Conservation (phyloP, 257 asterid species). For the Forsythia suspensa region DNA sequence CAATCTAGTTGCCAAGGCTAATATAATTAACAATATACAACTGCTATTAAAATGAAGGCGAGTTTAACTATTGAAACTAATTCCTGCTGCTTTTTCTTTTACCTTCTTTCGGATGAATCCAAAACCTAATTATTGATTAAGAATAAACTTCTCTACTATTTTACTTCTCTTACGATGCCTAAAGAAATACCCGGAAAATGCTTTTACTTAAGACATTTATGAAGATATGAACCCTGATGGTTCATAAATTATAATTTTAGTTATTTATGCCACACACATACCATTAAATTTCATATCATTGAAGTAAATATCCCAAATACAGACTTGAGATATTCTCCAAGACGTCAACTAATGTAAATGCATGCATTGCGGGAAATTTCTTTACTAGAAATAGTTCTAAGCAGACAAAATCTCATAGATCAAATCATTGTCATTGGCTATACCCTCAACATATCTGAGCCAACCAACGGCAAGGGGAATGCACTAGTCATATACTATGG, state of each 20-base stretch:
- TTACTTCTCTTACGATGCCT: background rate
- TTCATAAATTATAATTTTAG: background rate
- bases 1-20: background rate
- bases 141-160: background rate
- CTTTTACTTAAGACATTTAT: background rate
- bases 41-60: background rate
- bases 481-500: background rate
- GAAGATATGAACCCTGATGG: background rate
- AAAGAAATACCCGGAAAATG: constrained; percentile 7
- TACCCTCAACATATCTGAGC: constrained; percentile 1
- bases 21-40: no score
- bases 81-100: background rate
- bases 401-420: background rate
- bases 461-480: background rate
- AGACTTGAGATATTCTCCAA: background rate
- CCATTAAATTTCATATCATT: background rate
- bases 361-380: background rate
- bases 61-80: background rate
- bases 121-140: constrained; percentile 13
- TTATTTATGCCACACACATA: background rate
- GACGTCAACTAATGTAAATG: constrained; percentile 8
- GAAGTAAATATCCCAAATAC: background rate
- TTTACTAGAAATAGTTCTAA: background rate
- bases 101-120: background rate
- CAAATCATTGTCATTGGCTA: background rate